A percentile compares a stretch with the other conserved stretches of the same genome.
phyloP scores from a whole-genome alignment of 805 yeast species.

The Wickerhamomyces bisporus region DNA sequence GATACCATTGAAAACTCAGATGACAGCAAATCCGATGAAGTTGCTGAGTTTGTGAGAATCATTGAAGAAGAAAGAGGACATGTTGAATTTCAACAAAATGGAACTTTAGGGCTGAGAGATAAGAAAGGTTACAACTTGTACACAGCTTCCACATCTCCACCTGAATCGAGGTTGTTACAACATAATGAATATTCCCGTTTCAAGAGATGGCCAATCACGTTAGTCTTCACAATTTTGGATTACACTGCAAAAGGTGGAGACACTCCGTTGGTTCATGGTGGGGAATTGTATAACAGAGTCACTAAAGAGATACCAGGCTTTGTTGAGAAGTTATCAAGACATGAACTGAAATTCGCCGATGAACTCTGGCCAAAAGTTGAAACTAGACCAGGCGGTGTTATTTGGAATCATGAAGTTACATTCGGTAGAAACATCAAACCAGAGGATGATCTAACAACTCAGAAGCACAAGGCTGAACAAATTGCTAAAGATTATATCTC shows the following conservation, averaged over 20 bases:
- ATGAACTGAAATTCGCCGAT: conserved; percentile 22
- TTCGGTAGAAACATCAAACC: conserved; percentile 27
- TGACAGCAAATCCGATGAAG: conserved; percentile 16
- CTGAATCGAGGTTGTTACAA: conserved; percentile 20
- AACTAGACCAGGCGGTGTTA: conserved; percentile 6
- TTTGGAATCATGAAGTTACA: conserved; percentile 28
- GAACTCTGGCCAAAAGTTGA: conserved; percentile 26
- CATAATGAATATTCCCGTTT: conserved; percentile 32
- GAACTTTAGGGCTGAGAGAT: conserved; percentile 25
- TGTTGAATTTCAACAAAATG: conserved; percentile 25
- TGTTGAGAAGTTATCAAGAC: conserved; percentile 16
- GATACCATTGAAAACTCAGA: conserved; percentile 13
- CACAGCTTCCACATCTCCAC: conserved; percentile 31
- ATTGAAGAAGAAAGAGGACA: conserved; percentile 21
- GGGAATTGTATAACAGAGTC: conserved; percentile 24
- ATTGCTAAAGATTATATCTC: conserved; percentile 22
- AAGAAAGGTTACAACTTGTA: conserved; percentile 21
- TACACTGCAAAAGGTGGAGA: conserved; percentile 27
- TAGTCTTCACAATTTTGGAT: conserved; percentile 22
- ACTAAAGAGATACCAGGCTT: conserved; percentile 19
- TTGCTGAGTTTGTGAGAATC: conserved; percentile 19
- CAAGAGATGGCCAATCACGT: conserved; percentile 23
- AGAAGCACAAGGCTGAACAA: conserved; percentile 24
- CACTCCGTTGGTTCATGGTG: conserved; percentile 31
- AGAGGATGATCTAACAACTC: conserved; percentile 21